A percentile compares a stretch with the other conserved stretches of the same genome.
These are phyloP conservation scores for Marasmius fiardii DNA, from an alignment of 1,284 basidiomycete species.

Conservation along the genomic window DNA sequence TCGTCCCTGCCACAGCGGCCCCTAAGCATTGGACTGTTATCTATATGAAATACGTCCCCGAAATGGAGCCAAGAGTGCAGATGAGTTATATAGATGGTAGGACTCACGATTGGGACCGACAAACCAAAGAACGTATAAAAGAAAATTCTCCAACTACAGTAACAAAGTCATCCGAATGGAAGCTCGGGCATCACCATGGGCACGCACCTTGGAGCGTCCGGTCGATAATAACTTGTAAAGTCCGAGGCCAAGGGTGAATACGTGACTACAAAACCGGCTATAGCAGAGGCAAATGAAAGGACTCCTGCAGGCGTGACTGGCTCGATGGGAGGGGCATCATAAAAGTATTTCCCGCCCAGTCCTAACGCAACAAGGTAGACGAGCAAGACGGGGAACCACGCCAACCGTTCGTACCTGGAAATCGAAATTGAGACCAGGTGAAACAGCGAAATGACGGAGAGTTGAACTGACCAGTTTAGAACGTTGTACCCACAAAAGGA, in stretches of 20 bases:
- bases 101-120: constrained; percentile 59
- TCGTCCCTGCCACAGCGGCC: constrained; percentile 64
- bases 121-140: constrained; percentile 76
- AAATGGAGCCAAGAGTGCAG: background rate
- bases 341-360: constrained; percentile 66
- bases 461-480: constrained; percentile 52
- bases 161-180: constrained; percentile 1
- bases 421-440: constrained; percentile 8
- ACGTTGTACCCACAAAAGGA: constrained; percentile 81
- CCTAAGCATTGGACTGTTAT: constrained; percentile 70
- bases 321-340: constrained; percentile 33
- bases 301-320: constrained; percentile 53
- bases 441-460: background rate
- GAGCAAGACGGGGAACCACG: constrained; percentile 80
- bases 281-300: constrained; percentile 61
- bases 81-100: constrained; percentile 1
- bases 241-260: constrained; percentile 68
- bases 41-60: constrained; percentile 23
- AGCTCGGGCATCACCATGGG: background rate
- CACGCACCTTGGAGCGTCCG: constrained; percentile 52
- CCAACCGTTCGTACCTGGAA: constrained; percentile 65
- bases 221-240: constrained; percentile 66
- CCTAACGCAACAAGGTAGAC: constrained; percentile 76
- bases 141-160: constrained; percentile 64
- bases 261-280: constrained; percentile 75